Evolutionary conservation across 2,329 filamentous ascomycete genomes (phyloP).

Genomic region (Arthroderma sp.): DNA sequence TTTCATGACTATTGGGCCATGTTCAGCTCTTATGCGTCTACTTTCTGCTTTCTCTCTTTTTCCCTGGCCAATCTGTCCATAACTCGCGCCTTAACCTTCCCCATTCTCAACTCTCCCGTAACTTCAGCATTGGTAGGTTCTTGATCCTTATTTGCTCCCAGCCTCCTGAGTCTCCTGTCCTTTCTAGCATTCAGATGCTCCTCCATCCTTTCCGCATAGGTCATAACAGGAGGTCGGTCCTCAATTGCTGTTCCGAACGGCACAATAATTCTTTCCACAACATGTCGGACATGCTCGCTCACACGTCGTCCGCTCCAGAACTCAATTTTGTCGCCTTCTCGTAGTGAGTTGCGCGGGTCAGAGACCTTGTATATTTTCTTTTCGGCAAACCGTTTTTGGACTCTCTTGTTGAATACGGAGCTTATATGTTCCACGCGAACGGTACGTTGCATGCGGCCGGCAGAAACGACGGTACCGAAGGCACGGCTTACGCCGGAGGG

Average conservation of each 20-base stretch:
- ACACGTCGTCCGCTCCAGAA: constrained; percentile 32
- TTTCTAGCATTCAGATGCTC: constrained; percentile 23
- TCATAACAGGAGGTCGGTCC: constrained; percentile 28
- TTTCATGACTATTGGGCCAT: background rate
- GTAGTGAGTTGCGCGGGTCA: constrained; percentile 32
- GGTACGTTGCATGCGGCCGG: constrained; percentile 32
- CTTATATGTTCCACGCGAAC: constrained; percentile 27
- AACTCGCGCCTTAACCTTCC: constrained; percentile 23
- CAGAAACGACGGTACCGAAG: constrained; percentile 30
- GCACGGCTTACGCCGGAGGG: constrained; percentile 19
- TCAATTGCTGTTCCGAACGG: constrained; percentile 29
- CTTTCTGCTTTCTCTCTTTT: constrained; percentile 1
- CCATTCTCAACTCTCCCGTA: constrained; percentile 16
- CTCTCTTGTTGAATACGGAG: constrained; percentile 27
- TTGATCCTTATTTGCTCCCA: constrained; percentile 12
- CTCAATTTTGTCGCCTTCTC: constrained; percentile 35
- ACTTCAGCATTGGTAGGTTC: constrained; percentile 13
- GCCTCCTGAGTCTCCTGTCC: constrained; percentile 22
- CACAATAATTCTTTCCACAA: constrained; percentile 33
- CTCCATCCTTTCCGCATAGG: constrained; percentile 25
- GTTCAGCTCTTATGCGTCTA: background rate
- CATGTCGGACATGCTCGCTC: constrained; percentile 29
- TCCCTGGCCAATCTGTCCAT: constrained; percentile 16
- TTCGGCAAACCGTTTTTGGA: constrained; percentile 29
- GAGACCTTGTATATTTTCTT: constrained; percentile 26